Evolutionary conservation across 2,329 filamentous ascomycete genomes (phyloP).

Genomic region (Mycosphaerella sp.): DNA sequence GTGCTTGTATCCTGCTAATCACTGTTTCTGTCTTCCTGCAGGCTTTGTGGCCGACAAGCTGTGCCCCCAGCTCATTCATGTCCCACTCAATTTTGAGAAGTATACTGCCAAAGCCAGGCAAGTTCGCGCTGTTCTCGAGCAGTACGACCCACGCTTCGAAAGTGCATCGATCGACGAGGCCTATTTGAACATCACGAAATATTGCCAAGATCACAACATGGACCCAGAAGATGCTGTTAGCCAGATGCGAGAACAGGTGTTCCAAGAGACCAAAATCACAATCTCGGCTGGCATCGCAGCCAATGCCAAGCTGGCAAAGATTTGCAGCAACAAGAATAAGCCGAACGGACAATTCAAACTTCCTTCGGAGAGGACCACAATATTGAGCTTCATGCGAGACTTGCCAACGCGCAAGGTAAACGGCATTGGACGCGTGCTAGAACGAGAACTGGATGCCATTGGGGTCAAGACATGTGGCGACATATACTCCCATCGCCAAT

Average conservation of each 20-base stretch:
- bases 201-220: conserved; percentile 64
- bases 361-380: conserved; percentile 61
- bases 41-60: conserved; percentile 91
- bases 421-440: conserved; percentile 87
- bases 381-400: conserved; percentile 73
- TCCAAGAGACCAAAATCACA: conserved; percentile 71
- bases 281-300: conserved; percentile 91
- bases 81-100: conserved; percentile 83
- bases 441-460: conserved; percentile 81
- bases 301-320: conserved; percentile 90
- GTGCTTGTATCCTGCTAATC: too few species aligned
- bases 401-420: conserved; percentile 88
- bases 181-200: conserved; percentile 86
- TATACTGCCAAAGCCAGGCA: conserved; percentile 87
- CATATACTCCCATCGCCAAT: conserved; percentile 68
- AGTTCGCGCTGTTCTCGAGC: conserved; percentile 69
- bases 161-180: conserved; percentile 95
- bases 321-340: conserved; percentile 92
- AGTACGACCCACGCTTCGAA: conserved; percentile 89
- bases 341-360: conserved; percentile 86
- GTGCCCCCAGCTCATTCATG: conserved; percentile 74
- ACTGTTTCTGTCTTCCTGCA: too few species aligned
- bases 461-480: conserved; percentile 85
- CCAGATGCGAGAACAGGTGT: conserved; percentile 70
- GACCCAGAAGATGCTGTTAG: conserved; percentile 66